A percentile compares a stretch with the other conserved stretches of the same genome.
phyloP scores from a whole-genome alignment of 192 early-diverging fungal genomes.

The Backusella macrospora region DNA sequence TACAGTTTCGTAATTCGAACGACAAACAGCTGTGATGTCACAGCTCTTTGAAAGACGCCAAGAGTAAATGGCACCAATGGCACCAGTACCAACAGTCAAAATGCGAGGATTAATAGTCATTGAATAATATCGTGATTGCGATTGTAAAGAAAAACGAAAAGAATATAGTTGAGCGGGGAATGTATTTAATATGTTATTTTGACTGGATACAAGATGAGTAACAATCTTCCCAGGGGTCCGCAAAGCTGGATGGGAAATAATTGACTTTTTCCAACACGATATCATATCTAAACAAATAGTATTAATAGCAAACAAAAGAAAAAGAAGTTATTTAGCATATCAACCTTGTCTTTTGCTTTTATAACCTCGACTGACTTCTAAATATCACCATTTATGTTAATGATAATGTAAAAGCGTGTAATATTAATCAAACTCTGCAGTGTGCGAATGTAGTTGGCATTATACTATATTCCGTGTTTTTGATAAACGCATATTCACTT shows the following conservation, averaged over 20 bases:
- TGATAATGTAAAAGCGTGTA: too few species aligned
- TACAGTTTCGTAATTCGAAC: conserved; percentile 67
- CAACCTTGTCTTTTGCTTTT: neutral
- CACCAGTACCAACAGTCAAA: conserved; percentile 64
- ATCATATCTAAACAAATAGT: neutral
- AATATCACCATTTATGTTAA: neutral
- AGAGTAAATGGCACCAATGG: conserved; percentile 65
- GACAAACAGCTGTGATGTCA: conserved; percentile 64
- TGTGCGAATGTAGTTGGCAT: too few species aligned
- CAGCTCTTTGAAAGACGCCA: conserved; percentile 63
- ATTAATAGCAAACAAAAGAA: neutral
- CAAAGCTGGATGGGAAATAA: neutral
- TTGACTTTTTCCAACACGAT: neutral
- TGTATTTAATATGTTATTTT: neutral
- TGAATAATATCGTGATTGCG: conserved; percentile 1
- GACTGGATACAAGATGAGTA: conserved; percentile 12
- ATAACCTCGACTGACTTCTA: conserved; percentile 2
- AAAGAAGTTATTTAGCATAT: neutral
- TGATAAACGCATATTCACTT: too few species aligned
- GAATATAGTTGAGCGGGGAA: neutral
- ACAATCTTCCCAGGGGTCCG: conserved; percentile 10
- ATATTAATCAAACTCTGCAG: too few species aligned
- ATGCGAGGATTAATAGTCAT: neutral
- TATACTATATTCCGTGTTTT: too few species aligned
- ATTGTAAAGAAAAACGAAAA: neutral